Conservation (phyloP, 139 green algal genomes). For the Ulvella scutata region DNA sequence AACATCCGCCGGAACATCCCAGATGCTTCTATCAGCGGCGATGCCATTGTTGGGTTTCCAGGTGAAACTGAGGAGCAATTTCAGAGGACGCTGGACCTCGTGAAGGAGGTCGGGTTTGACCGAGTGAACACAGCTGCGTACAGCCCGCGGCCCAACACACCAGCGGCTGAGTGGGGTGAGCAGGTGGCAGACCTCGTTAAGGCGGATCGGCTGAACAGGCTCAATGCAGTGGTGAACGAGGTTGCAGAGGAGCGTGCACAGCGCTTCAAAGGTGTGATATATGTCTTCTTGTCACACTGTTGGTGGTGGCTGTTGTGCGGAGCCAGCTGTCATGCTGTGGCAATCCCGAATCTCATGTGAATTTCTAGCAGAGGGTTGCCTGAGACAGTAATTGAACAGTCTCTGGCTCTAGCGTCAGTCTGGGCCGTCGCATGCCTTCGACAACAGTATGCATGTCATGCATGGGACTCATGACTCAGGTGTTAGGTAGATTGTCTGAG, state of each 20-base stretch:
- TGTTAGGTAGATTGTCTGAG: too few relatives aligned
- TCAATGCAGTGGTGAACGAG: conserved; percentile 75
- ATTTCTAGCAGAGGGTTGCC: too few relatives aligned
- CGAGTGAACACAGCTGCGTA: conserved; percentile 89
- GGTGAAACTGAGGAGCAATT: conserved; percentile 95
- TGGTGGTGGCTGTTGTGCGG: conserved; percentile 26
- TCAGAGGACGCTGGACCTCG: conserved; percentile 56
- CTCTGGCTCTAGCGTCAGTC: too few relatives aligned
- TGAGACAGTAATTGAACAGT: too few relatives aligned
- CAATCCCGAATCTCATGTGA: neutral
- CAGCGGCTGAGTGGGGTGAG: conserved; percentile 64
- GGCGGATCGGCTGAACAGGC: conserved; percentile 74
- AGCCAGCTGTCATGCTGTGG: neutral
- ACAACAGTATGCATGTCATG: too few relatives aligned
- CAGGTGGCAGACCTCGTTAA: conserved; percentile 93
- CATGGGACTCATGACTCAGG: too few relatives aligned
- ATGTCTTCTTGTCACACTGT: neutral
- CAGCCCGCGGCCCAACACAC: conserved; percentile 76
- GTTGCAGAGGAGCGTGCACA: conserved; percentile 73
- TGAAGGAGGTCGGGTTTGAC: conserved; percentile 84
- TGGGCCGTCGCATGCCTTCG: too few relatives aligned
- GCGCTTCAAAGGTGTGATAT: conserved; percentile 44
- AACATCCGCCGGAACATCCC: conserved; percentile 91
- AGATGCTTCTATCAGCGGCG: conserved; percentile 76
- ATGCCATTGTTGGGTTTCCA: conserved; percentile 95